phyloP scores from a whole-genome alignment of 768 basidiomycete species.

The Suillus brevipes region DNA sequence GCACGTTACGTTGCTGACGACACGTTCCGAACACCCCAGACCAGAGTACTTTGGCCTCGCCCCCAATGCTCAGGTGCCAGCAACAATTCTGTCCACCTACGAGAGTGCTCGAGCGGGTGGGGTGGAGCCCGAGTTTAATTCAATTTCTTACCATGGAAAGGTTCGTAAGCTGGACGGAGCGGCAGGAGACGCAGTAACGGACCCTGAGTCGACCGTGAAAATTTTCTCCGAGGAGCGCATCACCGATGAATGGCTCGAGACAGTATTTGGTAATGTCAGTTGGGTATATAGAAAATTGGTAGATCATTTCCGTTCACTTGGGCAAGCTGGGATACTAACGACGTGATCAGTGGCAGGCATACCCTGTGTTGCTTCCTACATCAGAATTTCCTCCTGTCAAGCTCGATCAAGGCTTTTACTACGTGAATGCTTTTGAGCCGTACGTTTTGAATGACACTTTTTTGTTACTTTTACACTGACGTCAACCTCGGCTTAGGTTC shows the following conservation, averaged over 20 bases:
- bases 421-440: slow-evolving; percentile 92
- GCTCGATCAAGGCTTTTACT: slow-evolving; percentile 79
- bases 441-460: slow-evolving; percentile 39
- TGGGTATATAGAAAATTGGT: slow-evolving; percentile 87
- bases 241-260: slow-evolving; percentile 67
- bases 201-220: slow-evolving; percentile 72
- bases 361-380: slow-evolving; percentile 71
- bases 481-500: slow-evolving; percentile 44
- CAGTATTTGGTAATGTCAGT: slow-evolving; percentile 67
- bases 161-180: slow-evolving; percentile 34
- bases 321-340: slow-evolving; percentile 9
- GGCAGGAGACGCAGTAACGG: slow-evolving; percentile 28
- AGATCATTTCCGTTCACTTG: slow-evolving; percentile 12
- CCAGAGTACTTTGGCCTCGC: slow-evolving; percentile 69
- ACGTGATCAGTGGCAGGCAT: slow-evolving; percentile 70
- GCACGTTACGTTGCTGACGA: slow-evolving; percentile 88
- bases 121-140: slow-evolving; percentile 79
- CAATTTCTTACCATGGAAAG: slow-evolving; percentile 75
- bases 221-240: slow-evolving; percentile 75
- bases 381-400: slow-evolving; percentile 72
- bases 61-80: slow-evolving; percentile 47
- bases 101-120: slow-evolving; percentile 56
- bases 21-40: slow-evolving; percentile 59
- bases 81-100: slow-evolving; percentile 71
- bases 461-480: slow-evolving; percentile 7